These are phyloP conservation scores for Boletus sp. DNA, from an alignment of 768 basidiomycete genomes.

Conservation along the genomic window DNA sequence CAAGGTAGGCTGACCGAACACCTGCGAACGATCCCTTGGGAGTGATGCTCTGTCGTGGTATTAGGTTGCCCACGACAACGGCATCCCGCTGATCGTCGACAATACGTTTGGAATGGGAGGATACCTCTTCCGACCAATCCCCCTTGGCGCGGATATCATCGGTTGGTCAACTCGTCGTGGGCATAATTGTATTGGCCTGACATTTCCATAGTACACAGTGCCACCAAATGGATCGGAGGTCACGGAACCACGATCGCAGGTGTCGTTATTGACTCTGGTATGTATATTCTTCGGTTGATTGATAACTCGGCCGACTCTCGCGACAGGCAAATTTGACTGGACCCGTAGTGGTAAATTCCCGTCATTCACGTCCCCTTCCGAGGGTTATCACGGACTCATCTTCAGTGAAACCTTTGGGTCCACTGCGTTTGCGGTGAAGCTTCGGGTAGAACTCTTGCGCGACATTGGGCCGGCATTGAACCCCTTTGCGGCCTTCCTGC, in stretches of 20 bases:
- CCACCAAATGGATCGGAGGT: conserved; percentile 67
- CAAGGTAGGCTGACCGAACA: conserved; percentile 32
- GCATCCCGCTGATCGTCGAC: conserved; percentile 62
- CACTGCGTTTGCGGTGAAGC: conserved; percentile 48
- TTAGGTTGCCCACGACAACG: conserved; percentile 57
- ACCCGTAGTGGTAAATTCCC: conserved; percentile 51
- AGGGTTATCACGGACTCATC: conserved; percentile 53
- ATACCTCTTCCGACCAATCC: conserved; percentile 52
- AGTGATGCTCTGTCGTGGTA: neutral
- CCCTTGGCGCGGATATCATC: conserved; percentile 57
- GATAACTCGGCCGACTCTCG: neutral
- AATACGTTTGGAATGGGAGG: conserved; percentile 65
- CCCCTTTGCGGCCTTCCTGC: conserved; percentile 57
- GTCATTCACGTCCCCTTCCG: conserved; percentile 50
- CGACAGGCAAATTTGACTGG: conserved; percentile 57
- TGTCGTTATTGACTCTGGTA: conserved; percentile 57
- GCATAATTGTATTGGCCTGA: neutral
- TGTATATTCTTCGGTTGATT: conserved; percentile 9
- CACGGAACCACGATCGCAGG: conserved; percentile 69
- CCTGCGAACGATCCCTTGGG: neutral
- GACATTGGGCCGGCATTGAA: conserved; percentile 52
- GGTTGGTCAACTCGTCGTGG: conserved; percentile 21
- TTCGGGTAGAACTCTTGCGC: conserved; percentile 50
- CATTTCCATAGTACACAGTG: conserved; percentile 42
- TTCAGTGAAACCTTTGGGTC: conserved; percentile 51